A percentile compares a stretch with the other conserved stretches of the same genome.
These are phyloP conservation scores for Phytophthora syringae DNA, from an alignment of 352 stramenopile genomes.

Conservation along the genomic window DNA sequence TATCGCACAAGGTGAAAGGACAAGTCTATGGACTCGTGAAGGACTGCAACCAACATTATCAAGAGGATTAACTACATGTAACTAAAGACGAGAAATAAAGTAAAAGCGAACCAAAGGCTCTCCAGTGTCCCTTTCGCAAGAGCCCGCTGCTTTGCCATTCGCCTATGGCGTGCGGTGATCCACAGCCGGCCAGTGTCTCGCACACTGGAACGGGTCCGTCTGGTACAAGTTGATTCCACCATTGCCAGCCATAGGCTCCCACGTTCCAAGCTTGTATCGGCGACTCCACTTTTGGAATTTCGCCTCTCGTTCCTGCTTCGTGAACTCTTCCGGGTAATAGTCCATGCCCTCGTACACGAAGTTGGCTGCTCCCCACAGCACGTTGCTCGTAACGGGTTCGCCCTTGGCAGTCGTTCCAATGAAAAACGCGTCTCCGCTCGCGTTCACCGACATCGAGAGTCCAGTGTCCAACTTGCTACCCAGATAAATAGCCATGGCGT, in stretches of 20 bases:
- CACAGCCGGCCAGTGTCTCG: slow-evolving; percentile 6
- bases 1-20: too few relatives aligned
- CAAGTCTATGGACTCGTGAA: too few relatives aligned
- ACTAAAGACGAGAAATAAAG: neutral
- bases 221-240: slow-evolving; percentile 22
- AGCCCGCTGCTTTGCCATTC: neutral
- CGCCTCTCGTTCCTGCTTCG: slow-evolving; percentile 9
- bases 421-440: slow-evolving; percentile 24
- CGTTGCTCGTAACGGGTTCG: slow-evolving; percentile 20
- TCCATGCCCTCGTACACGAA: slow-evolving; percentile 30
- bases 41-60: too few relatives aligned
- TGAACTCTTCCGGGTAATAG: slow-evolving; percentile 19
- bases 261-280: slow-evolving; percentile 6
- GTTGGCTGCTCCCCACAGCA: slow-evolving; percentile 23
- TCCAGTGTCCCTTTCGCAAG: neutral
- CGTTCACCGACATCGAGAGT: slow-evolving; percentile 19
- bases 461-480: slow-evolving; percentile 13
- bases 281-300: slow-evolving; percentile 17
- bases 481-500: slow-evolving; percentile 25
- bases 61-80: too few relatives aligned
- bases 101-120: too few relatives aligned
- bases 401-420: slow-evolving; percentile 14
- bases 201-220: slow-evolving; percentile 20
- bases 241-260: slow-evolving; percentile 17
- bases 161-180: slow-evolving; percentile 18